Evolutionary conservation across 225 moss, liverwort and hornwort genomes (phyloP), one percentile per base, ranked within the genome.

Genomic region (Marchantia polymorpha): DNA sequence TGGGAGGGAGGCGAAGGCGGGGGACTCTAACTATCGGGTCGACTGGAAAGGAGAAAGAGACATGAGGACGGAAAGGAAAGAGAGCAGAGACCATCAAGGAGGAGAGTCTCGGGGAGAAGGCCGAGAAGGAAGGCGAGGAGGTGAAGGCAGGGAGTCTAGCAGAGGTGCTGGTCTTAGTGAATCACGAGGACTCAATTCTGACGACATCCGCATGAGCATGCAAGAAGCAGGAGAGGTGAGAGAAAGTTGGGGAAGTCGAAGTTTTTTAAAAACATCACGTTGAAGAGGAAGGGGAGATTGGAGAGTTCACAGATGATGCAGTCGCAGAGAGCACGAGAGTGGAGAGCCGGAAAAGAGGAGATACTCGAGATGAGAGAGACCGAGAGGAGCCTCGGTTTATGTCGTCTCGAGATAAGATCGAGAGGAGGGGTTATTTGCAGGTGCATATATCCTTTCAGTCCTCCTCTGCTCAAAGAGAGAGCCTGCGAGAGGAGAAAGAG

Each of bases 1-100:
- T n/a, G 87, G 84, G 80, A 77, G 87, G 82, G 87, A 82, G 77
- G 68, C 75, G n/a, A 81, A 56, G 54, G 31, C 75, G 69, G 77
- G 65, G 67, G 85, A 80, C 64, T 59, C 82, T 9, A 84, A 87
- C n/a, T 82, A 76, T 68, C 67, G 82, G 15, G 76, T 82, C 29
- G 87, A 87, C 73, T 87, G 87, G 87, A 87, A 87, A 75, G 82
- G 79, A 26, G 87, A 87, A 17, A 84, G 87, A 73, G 83, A 76
- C n/a, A 52, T 77, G 64, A 80, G 86, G 74, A 66, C 81, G 19
- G 87, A 84, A 52, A 82, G 87, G 51, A 87, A 87, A 80, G 87
- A 87, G 12, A 73, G 69, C 0, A 70, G 87, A 69, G 87, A 87
- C 31, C 84, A 84, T 14, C 81, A 83, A 55, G 80, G 78, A 46